A percentile compares a stretch with the other conserved stretches of the same genome.
Evolutionary conservation across 2,329 filamentous ascomycete genomes (phyloP).

Genomic region (Pochonia chlamydosporia): DNA sequence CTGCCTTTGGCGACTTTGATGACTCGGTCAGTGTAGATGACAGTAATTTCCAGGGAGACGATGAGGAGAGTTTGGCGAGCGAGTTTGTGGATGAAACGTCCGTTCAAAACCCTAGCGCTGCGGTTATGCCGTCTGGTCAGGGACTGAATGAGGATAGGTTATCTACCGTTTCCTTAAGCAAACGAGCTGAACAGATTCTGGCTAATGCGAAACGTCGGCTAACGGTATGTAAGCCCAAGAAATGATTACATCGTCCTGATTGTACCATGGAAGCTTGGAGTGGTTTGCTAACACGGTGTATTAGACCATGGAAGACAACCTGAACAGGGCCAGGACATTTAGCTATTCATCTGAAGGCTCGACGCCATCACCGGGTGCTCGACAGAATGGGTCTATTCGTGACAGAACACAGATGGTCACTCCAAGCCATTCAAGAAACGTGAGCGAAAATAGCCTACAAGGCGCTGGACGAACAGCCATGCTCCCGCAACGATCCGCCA

Average conservation of each 20-base stretch:
- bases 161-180: slow-evolving; percentile 70
- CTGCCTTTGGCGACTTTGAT: slow-evolving; percentile 56
- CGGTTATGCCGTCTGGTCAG: slow-evolving; percentile 11
- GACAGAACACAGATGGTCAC: slow-evolving; percentile 12
- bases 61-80: slow-evolving; percentile 60
- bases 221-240: slow-evolving; percentile 54
- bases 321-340: slow-evolving; percentile 71
- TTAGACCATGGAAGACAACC: slow-evolving; percentile 89
- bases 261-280: not conserved
- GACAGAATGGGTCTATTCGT: slow-evolving; percentile 18
- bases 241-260: not conserved
- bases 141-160: slow-evolving; percentile 47
- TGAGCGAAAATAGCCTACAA: slow-evolving; percentile 24
- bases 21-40: slow-evolving; percentile 57
- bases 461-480: slow-evolving; percentile 19
- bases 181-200: slow-evolving; percentile 81
- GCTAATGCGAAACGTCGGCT: slow-evolving; percentile 87
- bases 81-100: slow-evolving; percentile 45
- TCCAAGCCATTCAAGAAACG: slow-evolving; percentile 22
- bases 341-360: slow-evolving; percentile 39
- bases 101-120: slow-evolving; percentile 14
- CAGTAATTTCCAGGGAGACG: slow-evolving; percentile 61
- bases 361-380: slow-evolving; percentile 41
- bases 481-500: slow-evolving; percentile 54
- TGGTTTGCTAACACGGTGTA: slow-evolving; percentile 1